Percentiles rank a stretch among this genome's conserved stretches.
Evolutionary conservation across 2,329 filamentous ascomycete species (phyloP).

Genomic region (Paecilomyces variotii): DNA sequence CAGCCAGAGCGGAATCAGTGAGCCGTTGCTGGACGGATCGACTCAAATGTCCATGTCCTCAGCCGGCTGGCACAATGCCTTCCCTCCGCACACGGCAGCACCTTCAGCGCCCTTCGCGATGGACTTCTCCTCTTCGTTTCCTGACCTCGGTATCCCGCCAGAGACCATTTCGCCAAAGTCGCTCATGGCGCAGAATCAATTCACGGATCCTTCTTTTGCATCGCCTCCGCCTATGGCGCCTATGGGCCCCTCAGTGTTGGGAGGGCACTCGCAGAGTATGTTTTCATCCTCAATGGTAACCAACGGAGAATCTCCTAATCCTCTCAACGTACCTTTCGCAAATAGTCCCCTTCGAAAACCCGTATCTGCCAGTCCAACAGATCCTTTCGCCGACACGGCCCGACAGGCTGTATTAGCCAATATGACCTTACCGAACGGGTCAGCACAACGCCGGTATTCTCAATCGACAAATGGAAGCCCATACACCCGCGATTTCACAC

Average conservation of each 20-base stretch:
- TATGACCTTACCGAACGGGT: conserved; percentile 51
- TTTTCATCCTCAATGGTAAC: conserved; percentile 39
- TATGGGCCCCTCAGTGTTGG: conserved; percentile 63
- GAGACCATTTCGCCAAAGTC: conserved; percentile 72
- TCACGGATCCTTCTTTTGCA: conserved; percentile 66
- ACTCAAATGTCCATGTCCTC: conserved; percentile 52
- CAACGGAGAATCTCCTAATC: conserved; percentile 39
- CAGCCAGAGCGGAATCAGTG: conserved; percentile 71
- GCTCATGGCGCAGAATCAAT: conserved; percentile 59
- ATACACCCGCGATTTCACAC: conserved; percentile 27
- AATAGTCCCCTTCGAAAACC: conserved; percentile 58
- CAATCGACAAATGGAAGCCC: conserved; percentile 48
- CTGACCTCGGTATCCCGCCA: conserved; percentile 62
- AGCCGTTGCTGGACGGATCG: conserved; percentile 76
- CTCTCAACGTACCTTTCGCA: conserved; percentile 39
- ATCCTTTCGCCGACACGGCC: conserved; percentile 59
- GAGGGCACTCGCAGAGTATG: conserved; percentile 51
- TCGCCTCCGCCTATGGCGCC: conserved; percentile 69
- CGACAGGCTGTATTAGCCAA: conserved; percentile 55
- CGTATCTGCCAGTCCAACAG: conserved; percentile 53
- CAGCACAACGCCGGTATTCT: conserved; percentile 52
- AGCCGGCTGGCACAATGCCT: conserved; percentile 58
- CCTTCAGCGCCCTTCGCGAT: conserved; percentile 61
- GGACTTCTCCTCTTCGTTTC: conserved; percentile 68
- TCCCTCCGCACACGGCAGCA: conserved; percentile 62